A percentile compares a stretch with the other conserved stretches of the same genome.
These are phyloP conservation scores for Aquilaria sinensis DNA, from an alignment of 345 rosid species.

Conservation along the genomic window DNA sequence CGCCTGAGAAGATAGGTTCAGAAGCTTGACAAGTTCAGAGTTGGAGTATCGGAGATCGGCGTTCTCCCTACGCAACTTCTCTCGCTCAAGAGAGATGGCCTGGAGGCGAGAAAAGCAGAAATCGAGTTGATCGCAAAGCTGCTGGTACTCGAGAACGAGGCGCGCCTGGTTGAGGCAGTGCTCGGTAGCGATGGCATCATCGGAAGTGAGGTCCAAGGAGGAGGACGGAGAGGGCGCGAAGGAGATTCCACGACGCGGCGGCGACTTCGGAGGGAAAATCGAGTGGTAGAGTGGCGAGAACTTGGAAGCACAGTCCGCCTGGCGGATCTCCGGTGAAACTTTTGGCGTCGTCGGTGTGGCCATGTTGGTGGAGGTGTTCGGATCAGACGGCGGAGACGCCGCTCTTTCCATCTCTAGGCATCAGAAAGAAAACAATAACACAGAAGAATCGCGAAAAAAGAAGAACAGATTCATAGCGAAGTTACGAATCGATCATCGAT, in stretches of 20 bases:
- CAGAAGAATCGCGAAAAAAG: neutral
- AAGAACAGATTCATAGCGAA: neutral
- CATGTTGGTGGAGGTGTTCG: slow-evolving; percentile 14
- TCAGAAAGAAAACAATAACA: neutral
- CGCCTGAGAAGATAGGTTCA: slow-evolving; percentile 41
- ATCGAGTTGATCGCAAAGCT: slow-evolving; percentile 58
- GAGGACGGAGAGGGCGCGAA: slow-evolving; percentile 43
- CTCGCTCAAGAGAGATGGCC: slow-evolving; percentile 40
- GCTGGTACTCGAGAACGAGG: slow-evolving; percentile 60
- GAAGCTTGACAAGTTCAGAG: slow-evolving; percentile 48
- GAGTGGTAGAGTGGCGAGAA: slow-evolving; percentile 57
- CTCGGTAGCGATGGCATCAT: slow-evolving; percentile 34
- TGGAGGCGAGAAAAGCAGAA: slow-evolving; percentile 55
- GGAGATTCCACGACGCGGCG: slow-evolving; percentile 34
- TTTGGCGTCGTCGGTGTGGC: slow-evolving; percentile 17
- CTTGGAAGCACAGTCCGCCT: slow-evolving; percentile 36
- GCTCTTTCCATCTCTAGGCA: slow-evolving; percentile 32
- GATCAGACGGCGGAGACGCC: slow-evolving; percentile 25
- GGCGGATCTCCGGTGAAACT: slow-evolving; percentile 10
- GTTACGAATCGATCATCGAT: too few species aligned
- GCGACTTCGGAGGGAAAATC: slow-evolving; percentile 58
- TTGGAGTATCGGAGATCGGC: slow-evolving; percentile 52
- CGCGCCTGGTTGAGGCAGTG: slow-evolving; percentile 66
- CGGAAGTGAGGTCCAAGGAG: slow-evolving; percentile 15
- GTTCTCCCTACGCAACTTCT: slow-evolving; percentile 59